Base-by-base conservation (phyloP, 352 stramenopile species). In the Pythium plurisporium region DNA sequence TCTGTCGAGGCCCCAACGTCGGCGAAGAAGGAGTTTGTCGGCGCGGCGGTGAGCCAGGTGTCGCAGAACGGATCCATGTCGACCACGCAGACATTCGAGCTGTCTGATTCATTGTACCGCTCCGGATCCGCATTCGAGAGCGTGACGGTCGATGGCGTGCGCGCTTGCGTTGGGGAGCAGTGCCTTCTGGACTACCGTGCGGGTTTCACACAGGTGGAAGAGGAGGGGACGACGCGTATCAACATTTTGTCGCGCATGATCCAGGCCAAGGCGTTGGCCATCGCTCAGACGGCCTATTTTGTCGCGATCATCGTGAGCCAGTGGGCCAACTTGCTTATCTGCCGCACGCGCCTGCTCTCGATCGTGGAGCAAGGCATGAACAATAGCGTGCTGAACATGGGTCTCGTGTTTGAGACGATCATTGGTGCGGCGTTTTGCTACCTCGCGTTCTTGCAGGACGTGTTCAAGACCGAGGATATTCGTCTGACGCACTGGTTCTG, bases 301-400 rank as follows among this genome's bases (percentile, higher is more conserved):
- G 68, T 94, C 8, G 80, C 79, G 6, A 64, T 96, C 6, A 80
- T 97, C 9, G 70, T 97, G 49, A 82, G 94, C 40, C 92, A 97
- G 58, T 96, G 88, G 81, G 79, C 89, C 47, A 94, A 97, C 67
- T 58, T 97, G 14, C 61, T 98, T 22, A 95, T 97, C 55, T 96
- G 85, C 71, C 97, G 97, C 75, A 98, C 92, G 34, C 81, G 92
- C 9, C 97, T 89, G 70, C 64, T 97, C 61, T 94, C 79, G 10
- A 72, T 98, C n/a, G 59, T 74, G 26, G 75, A 76, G 19, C 92
- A 98, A 59, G 91, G 92, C 53, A 96, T 98, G 88, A 64, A 67
- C 31, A 98, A 98, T 67, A 84, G 68, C 36, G 81, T 95, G 59
- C 90, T 98, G 59, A 96, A 97, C 67, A 96, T 97, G 59, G 89